Base-by-base conservation (phyloP, 257 asterid species). In the Pogostemon cablin region DNA sequence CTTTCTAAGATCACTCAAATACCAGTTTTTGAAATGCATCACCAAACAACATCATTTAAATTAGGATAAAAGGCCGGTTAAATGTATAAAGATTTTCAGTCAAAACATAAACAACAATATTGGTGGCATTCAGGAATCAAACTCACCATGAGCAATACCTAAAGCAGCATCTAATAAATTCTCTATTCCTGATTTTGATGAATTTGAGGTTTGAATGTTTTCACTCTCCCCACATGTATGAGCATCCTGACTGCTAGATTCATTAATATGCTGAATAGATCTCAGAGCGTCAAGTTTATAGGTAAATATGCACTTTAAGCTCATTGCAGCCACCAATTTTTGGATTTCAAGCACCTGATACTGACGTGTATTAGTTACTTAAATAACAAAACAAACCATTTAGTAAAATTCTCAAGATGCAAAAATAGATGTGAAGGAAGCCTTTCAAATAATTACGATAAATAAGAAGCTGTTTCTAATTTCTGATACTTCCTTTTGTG, bases 281-380 rank as follows among this genome's bases (percentile, higher is more conserved):
- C 84, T 93, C 50, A 87, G 87, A 4, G 96, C 99, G 68, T 93
- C 99, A 73, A 95, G 96, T 70, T 86, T 95, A 68, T 75, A 89
- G 34, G 98, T 79, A 10, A 87, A 79, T 77, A 95, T 91, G 71
- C 96, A 86, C 72, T 80, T 85, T 76, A 95, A 83, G 65, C 85
- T 88, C 93, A 91, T 64, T 72, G 89, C 97, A 79, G 91, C 93
- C 1, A 90, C 95, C 87, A 85, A 79, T 76, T 89, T 91, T 78
- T 89, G 82, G 82, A 93, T 86, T 61, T 84, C 91, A 72, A 87
- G 90, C 78, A 89, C 99, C 98, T 95, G 91, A 35, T 77, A 41
- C 32, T 65, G 56, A 9, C 35, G 54, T 62, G 53, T 60, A 44
- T 48, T 62, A 52, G 55, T 49, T 41, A 46, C 64, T 9, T 71